A percentile compares a stretch with the other conserved stretches of the same genome.
These are phyloP conservation scores for Aureobasidium sp. DNA, from an alignment of 2,329 filamentous ascomycete species.

Conservation along the genomic window DNA sequence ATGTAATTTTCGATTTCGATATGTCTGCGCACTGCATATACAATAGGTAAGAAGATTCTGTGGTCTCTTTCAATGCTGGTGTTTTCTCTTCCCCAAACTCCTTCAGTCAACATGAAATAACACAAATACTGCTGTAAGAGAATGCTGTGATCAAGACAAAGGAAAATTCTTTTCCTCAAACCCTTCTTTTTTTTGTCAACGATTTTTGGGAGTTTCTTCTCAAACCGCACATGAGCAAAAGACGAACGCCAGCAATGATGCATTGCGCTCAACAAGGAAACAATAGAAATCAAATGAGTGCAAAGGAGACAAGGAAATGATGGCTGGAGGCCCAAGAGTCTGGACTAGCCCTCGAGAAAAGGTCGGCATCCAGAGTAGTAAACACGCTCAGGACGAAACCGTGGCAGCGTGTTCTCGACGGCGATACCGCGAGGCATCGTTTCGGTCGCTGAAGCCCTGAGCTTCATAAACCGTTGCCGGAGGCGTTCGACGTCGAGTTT, in stretches of 20 bases:
- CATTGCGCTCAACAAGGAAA: constrained; percentile 3
- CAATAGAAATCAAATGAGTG: constrained; percentile 1
- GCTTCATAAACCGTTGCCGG: not conserved
- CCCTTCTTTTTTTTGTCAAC: constrained; percentile 6
- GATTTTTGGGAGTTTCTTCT: not conserved
- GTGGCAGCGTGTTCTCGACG: not conserved
- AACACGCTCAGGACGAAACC: constrained; percentile 12
- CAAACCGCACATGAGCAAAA: not conserved
- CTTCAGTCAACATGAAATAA: not conserved
- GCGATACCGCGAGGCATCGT: constrained; percentile 4
- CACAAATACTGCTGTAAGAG: not conserved
- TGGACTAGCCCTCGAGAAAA: constrained; percentile 1
- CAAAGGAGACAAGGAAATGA: not conserved
- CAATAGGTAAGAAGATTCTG: constrained; percentile 9
- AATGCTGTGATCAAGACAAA: constrained; percentile 6
- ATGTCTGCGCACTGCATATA: constrained; percentile 12
- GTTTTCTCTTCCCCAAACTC: not conserved
- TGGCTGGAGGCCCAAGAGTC: not conserved
- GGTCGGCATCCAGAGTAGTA: constrained; percentile 12
- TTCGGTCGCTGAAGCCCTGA: constrained; percentile 1
- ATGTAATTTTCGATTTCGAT: not conserved
- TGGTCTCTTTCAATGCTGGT: not conserved
- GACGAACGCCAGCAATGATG: constrained; percentile 7
- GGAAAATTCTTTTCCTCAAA: not conserved
- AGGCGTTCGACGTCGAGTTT: not conserved